These are phyloP conservation scores for Geotrichum cucujoidarum DNA, from an alignment of 1,139 yeast species.

Conservation along the genomic window DNA sequence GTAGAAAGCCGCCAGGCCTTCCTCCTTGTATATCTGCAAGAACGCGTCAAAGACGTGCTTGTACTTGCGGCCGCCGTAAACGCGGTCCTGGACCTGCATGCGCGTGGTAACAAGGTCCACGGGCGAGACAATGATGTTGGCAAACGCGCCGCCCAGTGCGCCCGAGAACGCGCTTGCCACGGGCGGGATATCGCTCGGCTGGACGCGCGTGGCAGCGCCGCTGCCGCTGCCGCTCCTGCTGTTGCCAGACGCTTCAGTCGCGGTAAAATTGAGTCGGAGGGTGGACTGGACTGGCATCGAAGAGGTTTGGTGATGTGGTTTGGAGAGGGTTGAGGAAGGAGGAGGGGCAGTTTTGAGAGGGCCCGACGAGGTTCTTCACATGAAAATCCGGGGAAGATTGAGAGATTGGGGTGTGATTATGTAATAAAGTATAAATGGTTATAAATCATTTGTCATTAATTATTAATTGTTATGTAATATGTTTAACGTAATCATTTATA, in stretches of 20 bases:
- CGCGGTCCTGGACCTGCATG: conserved; percentile 56
- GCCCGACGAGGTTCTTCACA: no score
- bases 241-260: no score
- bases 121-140: conserved; percentile 70
- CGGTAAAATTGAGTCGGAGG: neutral
- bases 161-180: conserved; percentile 69
- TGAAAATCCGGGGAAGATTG: no score
- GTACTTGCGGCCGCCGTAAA: conserved; percentile 33
- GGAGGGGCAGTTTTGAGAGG: no score
- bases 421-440: no score
- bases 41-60: conserved; percentile 57
- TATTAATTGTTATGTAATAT: no score
- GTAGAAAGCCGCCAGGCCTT: conserved; percentile 58
- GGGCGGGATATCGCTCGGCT: conserved; percentile 34
- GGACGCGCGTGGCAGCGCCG: neutral
- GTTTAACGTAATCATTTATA: no score
- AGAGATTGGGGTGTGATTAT: no score
- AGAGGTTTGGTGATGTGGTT: neutral
- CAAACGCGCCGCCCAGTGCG: conserved; percentile 73
- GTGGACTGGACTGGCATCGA: conserved; percentile 8
- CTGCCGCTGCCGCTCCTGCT: no score
- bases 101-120: conserved; percentile 68
- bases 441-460: no score
- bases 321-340: neutral
- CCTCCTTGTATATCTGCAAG: conserved; percentile 46